These are phyloP conservation scores for Blastobotrys proliferans DNA, from an alignment of 1,139 yeast species.

Conservation along the genomic window DNA sequence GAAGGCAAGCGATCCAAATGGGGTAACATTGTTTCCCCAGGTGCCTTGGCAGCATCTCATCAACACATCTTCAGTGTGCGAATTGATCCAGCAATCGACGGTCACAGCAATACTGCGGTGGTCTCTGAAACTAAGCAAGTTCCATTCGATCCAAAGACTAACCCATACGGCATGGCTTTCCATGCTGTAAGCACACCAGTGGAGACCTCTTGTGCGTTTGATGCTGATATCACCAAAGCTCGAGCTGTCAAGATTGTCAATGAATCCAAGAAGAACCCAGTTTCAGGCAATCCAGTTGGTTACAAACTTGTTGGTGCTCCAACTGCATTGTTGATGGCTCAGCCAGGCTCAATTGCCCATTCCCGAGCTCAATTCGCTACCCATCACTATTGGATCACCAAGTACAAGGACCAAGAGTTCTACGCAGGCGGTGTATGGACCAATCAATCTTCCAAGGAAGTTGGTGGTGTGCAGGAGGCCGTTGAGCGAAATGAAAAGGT, in stretches of 20 bases:
- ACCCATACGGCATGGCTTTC: conserved; percentile 76
- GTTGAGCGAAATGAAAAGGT: conserved; percentile 60
- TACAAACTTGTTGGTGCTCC: conserved; percentile 79
- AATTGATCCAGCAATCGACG: conserved; percentile 85
- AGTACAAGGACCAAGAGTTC: conserved; percentile 62
- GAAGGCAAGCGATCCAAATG: conserved; percentile 69
- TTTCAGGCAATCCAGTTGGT: conserved; percentile 74
- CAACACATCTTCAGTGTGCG: conserved; percentile 83
- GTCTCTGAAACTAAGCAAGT: conserved; percentile 67
- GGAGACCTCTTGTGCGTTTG: conserved; percentile 70
- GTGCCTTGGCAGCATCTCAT: conserved; percentile 84
- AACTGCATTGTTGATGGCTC: conserved; percentile 69
- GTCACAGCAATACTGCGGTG: conserved; percentile 68
- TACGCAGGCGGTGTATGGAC: conserved; percentile 79
- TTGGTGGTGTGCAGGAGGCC: conserved; percentile 64
- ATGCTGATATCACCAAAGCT: conserved; percentile 72
- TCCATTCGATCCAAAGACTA: conserved; percentile 52
- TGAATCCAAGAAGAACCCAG: conserved; percentile 71
- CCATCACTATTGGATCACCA: conserved; percentile 73
- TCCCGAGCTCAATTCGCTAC: conserved; percentile 71
- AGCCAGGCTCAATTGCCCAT: conserved; percentile 55
- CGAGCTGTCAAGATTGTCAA: conserved; percentile 72
- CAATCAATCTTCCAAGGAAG: conserved; percentile 62
- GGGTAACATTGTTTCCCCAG: conserved; percentile 84
- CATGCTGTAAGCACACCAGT: conserved; percentile 58